Percentiles rank a stretch among this genome's conserved stretches.
Conservation (phyloP, 2,329 filamentous ascomycete genomes). For the Penicillium sp. region DNA sequence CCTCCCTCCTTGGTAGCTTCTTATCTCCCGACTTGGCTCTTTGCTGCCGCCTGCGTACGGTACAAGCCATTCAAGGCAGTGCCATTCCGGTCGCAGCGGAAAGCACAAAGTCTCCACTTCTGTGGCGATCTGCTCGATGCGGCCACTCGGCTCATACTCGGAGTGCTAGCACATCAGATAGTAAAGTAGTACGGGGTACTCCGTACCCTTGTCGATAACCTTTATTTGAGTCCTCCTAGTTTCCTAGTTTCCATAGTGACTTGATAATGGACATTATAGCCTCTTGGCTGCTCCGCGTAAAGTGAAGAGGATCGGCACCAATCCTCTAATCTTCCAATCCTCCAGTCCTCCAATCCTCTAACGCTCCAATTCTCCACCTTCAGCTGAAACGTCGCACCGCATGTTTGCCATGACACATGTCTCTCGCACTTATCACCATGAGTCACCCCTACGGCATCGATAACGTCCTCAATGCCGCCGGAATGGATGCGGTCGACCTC, state of each 20-base stretch:
- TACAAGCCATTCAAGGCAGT: background rate
- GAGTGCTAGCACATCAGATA: background rate
- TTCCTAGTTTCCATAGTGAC: background rate
- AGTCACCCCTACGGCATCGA: conserved; percentile 13
- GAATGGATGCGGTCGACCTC: conserved; percentile 32
- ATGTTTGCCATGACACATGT: conserved; percentile 6
- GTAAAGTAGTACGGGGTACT: background rate
- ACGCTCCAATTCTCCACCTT: conserved; percentile 4
- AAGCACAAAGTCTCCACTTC: conserved; percentile 10
- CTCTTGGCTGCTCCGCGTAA: background rate
- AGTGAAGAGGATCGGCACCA: conserved; percentile 4
- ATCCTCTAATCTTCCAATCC: background rate
- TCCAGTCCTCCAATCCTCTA: background rate
- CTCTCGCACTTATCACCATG: conserved; percentile 6
- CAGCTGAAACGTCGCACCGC: conserved; percentile 5
- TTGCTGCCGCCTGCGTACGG: background rate
- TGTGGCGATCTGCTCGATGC: conserved; percentile 17
- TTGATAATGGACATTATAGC: background rate
- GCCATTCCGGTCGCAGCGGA: conserved; percentile 15
- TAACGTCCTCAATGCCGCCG: conserved; percentile 11
- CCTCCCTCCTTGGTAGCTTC: background rate
- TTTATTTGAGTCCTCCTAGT: background rate
- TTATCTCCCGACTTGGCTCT: background rate
- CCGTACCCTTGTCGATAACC: background rate
- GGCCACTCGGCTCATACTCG: conserved; percentile 7